Conservation (phyloP, 441 rosid genomes). For the Adansonia madagascariensis region DNA sequence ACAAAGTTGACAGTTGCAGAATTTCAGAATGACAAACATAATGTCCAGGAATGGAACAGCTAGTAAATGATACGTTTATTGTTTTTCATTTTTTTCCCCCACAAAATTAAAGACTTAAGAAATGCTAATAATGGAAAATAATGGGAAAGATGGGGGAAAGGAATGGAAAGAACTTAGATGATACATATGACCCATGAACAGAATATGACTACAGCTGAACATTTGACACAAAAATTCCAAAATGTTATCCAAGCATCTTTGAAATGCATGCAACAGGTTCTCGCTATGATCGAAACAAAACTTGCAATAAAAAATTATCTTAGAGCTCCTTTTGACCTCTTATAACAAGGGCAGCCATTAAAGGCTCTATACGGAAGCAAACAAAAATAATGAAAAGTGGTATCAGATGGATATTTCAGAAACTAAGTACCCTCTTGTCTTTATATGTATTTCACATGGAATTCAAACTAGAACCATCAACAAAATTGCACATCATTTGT, state of each 20-base stretch:
- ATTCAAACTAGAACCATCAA: background rate
- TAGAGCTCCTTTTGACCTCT: background rate
- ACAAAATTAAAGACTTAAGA: too few species aligned
- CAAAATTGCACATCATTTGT: background rate
- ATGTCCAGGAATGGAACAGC: background rate
- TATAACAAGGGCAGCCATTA: background rate
- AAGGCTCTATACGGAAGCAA: background rate
- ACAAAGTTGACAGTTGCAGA: background rate
- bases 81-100: too few species aligned
- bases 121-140: too few species aligned
- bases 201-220: background rate
- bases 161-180: background rate
- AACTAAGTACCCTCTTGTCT: background rate
- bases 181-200: background rate
- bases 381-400: background rate
- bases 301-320: background rate
- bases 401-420: background rate
- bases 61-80: background rate
- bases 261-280: constrained; percentile 3
- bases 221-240: background rate
- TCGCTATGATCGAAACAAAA: background rate
- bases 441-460: background rate
- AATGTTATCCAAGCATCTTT: constrained; percentile 14
- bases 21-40: background rate
- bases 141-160: too few species aligned